Evolutionary conservation across 495 filamentous ascomycete species (phyloP), one percentile per base, ranked within the genome.

Genomic region (Melanomma pulvis-pyrius): DNA sequence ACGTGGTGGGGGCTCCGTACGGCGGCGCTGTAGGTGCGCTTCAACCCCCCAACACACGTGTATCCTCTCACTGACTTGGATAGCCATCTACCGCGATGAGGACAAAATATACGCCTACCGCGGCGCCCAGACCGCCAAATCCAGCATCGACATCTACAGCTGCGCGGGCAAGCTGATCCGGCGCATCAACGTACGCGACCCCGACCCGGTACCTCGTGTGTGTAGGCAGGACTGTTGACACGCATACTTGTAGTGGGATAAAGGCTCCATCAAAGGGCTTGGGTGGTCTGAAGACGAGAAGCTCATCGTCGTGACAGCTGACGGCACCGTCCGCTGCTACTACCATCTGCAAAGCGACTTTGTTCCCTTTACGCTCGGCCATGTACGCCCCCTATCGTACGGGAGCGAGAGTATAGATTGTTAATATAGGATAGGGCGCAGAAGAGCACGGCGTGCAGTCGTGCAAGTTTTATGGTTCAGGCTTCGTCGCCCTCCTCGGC

Each of bases 281-380:
- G 94, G 94, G 21, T 98, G 94, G 94, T 97, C 93, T 34, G 94
- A 96, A 73, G 92, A 97, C 68, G 94, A 98, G 82, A 91, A 92
- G 75, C 83, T 98, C 17, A 79, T 98, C 8, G 88, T 96, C 3
- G 86, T 97, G 53, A 90, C 92, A 2, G 86, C 90, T 61, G 94
- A 98, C 72, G 94, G 94, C 55, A 92, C 87, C 9, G 93, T 98
- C 28, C 82, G 92, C 61, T 93, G 90, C 73, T 98, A 98, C 74
- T 91, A 89, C 72, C 91, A 96, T 72, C 78, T 98, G 32, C 89
- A 96, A 75, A 90, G 90, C 44, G 93, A 98, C 70, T 98, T 98
- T 76, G 91, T 88, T 1, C 92, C 96, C 65, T 98, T 98, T 76
- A 91, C 90, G n/a, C 82, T 98, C 1, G 94, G 94, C 46, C 88